These are phyloP conservation scores for Haplosporangium gracile DNA, from an alignment of 192 early-diverging fungal genomes.

Conservation along the genomic window DNA sequence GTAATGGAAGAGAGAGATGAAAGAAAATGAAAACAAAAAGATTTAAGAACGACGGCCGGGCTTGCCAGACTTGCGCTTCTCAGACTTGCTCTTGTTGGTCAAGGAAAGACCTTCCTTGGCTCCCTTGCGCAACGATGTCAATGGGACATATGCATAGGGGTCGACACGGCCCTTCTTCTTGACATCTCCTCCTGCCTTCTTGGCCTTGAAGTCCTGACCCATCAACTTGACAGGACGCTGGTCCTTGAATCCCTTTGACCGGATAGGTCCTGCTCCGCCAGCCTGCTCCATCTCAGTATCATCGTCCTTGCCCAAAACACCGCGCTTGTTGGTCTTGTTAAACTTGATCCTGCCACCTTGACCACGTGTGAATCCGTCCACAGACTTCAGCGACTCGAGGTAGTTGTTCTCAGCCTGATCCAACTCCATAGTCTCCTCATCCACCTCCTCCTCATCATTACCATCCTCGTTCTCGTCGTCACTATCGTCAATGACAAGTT, in stretches of 20 bases:
- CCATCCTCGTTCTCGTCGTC: constrained; percentile 60
- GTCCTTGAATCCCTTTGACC: constrained; percentile 56
- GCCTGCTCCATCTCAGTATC: constrained; percentile 62
- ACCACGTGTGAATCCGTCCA: constrained; percentile 89
- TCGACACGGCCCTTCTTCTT: constrained; percentile 89
- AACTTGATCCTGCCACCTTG: constrained; percentile 92
- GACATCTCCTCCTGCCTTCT: constrained; percentile 94
- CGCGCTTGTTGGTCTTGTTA: constrained; percentile 79
- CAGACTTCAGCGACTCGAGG: constrained; percentile 80
- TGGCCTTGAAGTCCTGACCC: constrained; percentile 86
- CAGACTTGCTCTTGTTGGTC: constrained; percentile 52
- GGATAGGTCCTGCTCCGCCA: constrained; percentile 49
- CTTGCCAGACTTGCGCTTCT: constrained; percentile 51
- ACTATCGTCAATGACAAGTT: constrained; percentile 84
- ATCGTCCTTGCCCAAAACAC: constrained; percentile 73
- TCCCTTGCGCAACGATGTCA: constrained; percentile 64
- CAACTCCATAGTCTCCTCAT: constrained; percentile 52
- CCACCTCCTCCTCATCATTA: constrained; percentile 45
- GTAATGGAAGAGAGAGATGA: neutral
- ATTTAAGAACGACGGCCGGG: constrained; percentile 33
- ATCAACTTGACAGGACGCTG: constrained; percentile 62
- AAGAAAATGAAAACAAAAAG: constrained; percentile 4
- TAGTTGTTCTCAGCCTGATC: constrained; percentile 86
- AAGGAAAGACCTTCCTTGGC: constrained; percentile 41
- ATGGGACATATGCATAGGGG: constrained; percentile 96